Base-by-base conservation (phyloP, 2,329 filamentous ascomycete species). In the Aspergillus felis region DNA sequence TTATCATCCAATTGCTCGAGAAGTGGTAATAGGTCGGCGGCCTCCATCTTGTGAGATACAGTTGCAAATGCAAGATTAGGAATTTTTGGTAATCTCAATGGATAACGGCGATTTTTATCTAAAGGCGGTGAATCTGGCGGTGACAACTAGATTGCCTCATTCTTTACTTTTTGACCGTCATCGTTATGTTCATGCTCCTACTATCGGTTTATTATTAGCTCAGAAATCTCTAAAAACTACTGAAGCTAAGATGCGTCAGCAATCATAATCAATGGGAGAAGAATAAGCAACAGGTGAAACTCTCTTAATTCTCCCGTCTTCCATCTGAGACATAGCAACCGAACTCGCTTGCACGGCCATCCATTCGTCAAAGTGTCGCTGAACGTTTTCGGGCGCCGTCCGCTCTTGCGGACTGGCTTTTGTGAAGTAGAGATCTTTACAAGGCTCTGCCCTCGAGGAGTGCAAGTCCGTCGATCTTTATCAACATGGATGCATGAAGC, bases 1-100 rank as follows among this genome's bases (percentile, higher is more conserved):
- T 92, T 86, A 64, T 85, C 83, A 64, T 91, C 87, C 53, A 97
- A 85, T 71, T 87, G 83, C 66, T 89, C 85, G 52, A 96, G 79
- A 53, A 90, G 83, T 29, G 87, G 84, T 9, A 82, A 76, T 54
- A 94, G 80, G 68, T 89, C 82, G 62, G 76, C 62, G 17, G 78
- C 72, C 42, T 85, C 83, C 82, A 85, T 85, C 41, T 52, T 55
- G 56, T 53, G 50, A 49, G 46, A 55, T 7, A 38, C 32, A 8
- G 50, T 53, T 51, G 25, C 25, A 41, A 38, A 51, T 58, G 51
- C 57, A 64, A 59, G 63, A 64, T 66, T 62, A 68, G 42, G 38
- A 57, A 32, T 54, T 53, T 62, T 42, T 60, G 49, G 24, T 14
- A 47, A 53, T 51, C 28, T 20, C 41, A 42, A 38, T 38, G 46